A percentile compares a stretch with the other conserved stretches of the same genome.
Conservation (phyloP, 257 asterid genomes). For the Nicotiana tabacum region DNA sequence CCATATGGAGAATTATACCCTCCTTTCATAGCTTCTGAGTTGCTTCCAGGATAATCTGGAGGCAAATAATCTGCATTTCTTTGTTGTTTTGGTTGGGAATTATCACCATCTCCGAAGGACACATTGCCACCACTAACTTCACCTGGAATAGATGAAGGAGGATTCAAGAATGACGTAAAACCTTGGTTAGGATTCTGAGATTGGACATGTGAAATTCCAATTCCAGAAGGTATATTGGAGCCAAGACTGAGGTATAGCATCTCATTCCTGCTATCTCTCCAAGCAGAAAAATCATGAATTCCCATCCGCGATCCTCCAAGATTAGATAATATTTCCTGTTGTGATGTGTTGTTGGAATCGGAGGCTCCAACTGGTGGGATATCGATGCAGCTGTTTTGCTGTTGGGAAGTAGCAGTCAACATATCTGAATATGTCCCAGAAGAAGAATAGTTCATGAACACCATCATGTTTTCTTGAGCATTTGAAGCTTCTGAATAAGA, state of each 20-base stretch:
- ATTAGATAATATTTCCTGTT: slow-evolving; percentile 37
- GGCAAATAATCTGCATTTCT: slow-evolving; percentile 31
- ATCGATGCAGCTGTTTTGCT: slow-evolving; percentile 28
- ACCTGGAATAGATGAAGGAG: slow-evolving; percentile 23
- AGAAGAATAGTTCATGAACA: slow-evolving; percentile 60
- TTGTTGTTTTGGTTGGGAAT: slow-evolving; percentile 37
- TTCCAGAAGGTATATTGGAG: slow-evolving; percentile 41
- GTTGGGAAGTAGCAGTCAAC: slow-evolving; percentile 31
- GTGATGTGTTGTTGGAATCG: slow-evolving; percentile 36
- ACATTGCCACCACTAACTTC: slow-evolving; percentile 32
- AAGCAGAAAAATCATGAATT: slow-evolving; percentile 37
- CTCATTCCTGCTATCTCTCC: slow-evolving; percentile 45
- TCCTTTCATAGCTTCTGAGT: slow-evolving; percentile 22
- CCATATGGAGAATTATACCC: slow-evolving; percentile 41
- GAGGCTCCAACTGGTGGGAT: slow-evolving; percentile 31
- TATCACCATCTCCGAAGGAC: slow-evolving; percentile 33
- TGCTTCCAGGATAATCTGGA: slow-evolving; percentile 25
- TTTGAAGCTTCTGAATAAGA: slow-evolving; percentile 47
- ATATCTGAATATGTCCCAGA: slow-evolving; percentile 42
- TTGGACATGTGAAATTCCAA: slow-evolving; percentile 38
- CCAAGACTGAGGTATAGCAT: slow-evolving; percentile 66
- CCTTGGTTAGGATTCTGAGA: slow-evolving; percentile 35
- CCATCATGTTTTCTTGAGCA: slow-evolving; percentile 37
- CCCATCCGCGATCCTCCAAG: slow-evolving; percentile 39
- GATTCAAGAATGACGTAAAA: slow-evolving; percentile 37